Evolutionary conservation across 75 land plant species (phyloP), one percentile per base, ranked within the genome.

Genomic region (Isoetes taiwanensis): DNA sequence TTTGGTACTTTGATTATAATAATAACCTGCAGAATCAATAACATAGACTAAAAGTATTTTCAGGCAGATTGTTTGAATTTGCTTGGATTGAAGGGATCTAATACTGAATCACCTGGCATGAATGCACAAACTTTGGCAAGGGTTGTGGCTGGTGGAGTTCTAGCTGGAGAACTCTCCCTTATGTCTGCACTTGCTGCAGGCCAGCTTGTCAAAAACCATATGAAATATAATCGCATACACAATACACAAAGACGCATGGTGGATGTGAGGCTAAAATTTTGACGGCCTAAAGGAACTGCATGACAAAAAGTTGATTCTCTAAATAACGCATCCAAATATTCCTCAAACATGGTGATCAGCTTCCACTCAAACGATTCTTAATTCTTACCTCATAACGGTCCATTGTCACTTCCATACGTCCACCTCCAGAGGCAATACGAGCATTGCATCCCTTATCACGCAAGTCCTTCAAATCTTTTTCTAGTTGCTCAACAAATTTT

Each of bases 211-310:
- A 71, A 75, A 23, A 83, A 81, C 71, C 91, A 88, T 64, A 71
- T 88, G 85, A 88, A 84, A 33, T 88, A 84, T 63, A 88, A 84
- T 61, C 67, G 85, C 20, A n/a, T n/a, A n/a, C n/a, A n/a, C n/a
- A n/a, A n/a, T n/a, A n/a, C n/a, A n/a, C n/a, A n/a, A n/a, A n/a
- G n/a, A n/a, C n/a, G n/a, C n/a, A n/a, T n/a, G n/a, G n/a, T n/a
- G n/a, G n/a, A n/a, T n/a, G n/a, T n/a, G n/a, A n/a, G n/a, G n/a
- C n/a, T n/a, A n/a, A n/a, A n/a, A n/a, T n/a, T n/a, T n/a, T n/a
- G n/a, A n/a, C n/a, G n/a, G n/a, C n/a, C n/a, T n/a, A n/a, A n/a
- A n/a, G n/a, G n/a, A n/a, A n/a, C n/a, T n/a, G n/a, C n/a, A n/a
- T n/a, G n/a, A n/a, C n/a, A n/a, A n/a, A n/a, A n/a, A n/a, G n/a